Evolutionary conservation across 176 grass and related monocot genomes (phyloP), one percentile per base, ranked within the genome.

Genomic region (Neostapfia colusana): DNA sequence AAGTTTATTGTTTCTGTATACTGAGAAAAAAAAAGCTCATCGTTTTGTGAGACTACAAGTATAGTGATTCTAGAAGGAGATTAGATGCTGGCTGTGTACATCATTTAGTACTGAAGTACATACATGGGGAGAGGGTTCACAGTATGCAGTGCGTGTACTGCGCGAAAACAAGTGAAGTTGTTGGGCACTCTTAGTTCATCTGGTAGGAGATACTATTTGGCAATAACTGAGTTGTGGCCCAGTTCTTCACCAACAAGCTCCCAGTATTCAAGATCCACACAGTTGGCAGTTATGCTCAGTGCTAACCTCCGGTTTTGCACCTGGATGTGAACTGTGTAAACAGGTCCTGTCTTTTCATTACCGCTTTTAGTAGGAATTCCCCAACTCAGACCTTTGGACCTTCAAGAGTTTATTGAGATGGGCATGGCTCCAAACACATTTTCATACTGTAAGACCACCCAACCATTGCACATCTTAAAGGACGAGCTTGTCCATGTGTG

Each of bases 151-250:
- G 48, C 17, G 31, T 73, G 35, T 34, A 37, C 51, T 24, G 8
- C 13, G 43, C 9, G 5, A 37, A 74, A 60, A 43, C 11, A 75
- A 27, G 38, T 75, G 55, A 61, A 60, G 72, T 61, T 6, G 72
- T 6, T 31, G 38, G 39, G 61, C 24, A 61, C 14, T 59, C 59
- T 16, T 26, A n/a, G 20, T 40, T 59, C 23, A 12, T 59, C n/a
- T 74, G 54, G 38, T 70, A 20, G 9, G 39, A 31, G 7, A 17
- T 2, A 20, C 72, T 44, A 7, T 45, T 75, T 1, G 8, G 55
- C 72, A 59, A 75, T 75, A 34, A 62, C 24, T 62, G 15, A 44
- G 62, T 2, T 59, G 8, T 59, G 72, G 54, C 2, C 53, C 34
- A 24, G 1, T n/a, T n/a, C n/a, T 40, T 57, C 71, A 58, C 12